These are phyloP conservation scores for Calonectria pseudoreteaudii DNA, from an alignment of 2,329 filamentous ascomycete species.

Conservation along the genomic window DNA sequence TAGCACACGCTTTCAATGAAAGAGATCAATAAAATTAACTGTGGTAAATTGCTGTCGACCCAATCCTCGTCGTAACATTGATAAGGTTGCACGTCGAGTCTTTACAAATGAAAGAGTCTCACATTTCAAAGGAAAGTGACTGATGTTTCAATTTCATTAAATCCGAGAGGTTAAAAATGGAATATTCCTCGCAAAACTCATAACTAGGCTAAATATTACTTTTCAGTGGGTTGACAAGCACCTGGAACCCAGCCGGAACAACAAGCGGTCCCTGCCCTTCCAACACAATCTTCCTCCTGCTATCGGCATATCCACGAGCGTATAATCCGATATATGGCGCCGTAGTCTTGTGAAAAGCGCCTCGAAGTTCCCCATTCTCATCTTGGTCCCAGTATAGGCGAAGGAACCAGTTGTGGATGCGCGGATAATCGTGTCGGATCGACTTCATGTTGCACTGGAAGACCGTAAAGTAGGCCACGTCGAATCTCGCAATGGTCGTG, in stretches of 20 bases:
- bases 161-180: not conserved
- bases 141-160: not conserved
- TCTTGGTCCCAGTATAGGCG: constrained; percentile 76
- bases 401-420: constrained; percentile 75
- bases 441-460: constrained; percentile 74
- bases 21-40: not conserved
- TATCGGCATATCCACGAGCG: not conserved
- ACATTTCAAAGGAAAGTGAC: not conserved
- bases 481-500: constrained; percentile 76
- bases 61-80: not conserved
- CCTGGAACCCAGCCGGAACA: constrained; percentile 5
- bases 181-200: not conserved
- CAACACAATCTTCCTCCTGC: constrained; percentile 5
- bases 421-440: constrained; percentile 73
- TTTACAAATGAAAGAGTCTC: not conserved
- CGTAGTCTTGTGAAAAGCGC: constrained; percentile 15
- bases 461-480: constrained; percentile 75
- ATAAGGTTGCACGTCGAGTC: no score
- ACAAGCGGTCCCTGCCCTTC: constrained; percentile 7
- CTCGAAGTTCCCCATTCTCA: constrained; percentile 19
- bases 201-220: not conserved
- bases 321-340: constrained; percentile 2
- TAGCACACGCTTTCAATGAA: no score
- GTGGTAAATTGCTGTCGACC: not conserved
- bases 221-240: constrained; percentile 11